Percentiles rank a stretch among this genome's conserved stretches.
phyloP scores from a whole-genome alignment of 148 eudicot genomes.

The Fagopyrum homotropicum region DNA sequence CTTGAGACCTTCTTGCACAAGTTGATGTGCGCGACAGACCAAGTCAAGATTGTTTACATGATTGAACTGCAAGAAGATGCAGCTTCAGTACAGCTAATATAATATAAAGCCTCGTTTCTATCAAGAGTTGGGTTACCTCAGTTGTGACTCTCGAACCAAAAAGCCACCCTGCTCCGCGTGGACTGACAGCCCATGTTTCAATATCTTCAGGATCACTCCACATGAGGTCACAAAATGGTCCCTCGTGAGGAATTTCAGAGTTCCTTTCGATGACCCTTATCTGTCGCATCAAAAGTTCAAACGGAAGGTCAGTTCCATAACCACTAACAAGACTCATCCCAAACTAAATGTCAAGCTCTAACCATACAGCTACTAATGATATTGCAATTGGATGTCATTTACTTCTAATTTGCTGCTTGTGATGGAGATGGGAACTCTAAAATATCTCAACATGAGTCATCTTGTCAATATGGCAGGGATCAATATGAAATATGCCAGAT shows the following conservation, averaged over 20 bases:
- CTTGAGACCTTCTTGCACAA: constrained; percentile 98
- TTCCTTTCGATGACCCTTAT: constrained; percentile 89
- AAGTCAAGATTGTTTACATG: constrained; percentile 96
- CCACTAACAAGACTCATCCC: background rate
- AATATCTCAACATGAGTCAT: background rate
- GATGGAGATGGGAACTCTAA: constrained; percentile 1
- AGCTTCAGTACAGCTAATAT: background rate
- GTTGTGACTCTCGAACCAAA: constrained; percentile 98
- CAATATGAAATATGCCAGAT: background rate
- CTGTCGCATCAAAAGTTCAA: constrained; percentile 28
- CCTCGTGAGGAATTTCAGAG: constrained; percentile 99
- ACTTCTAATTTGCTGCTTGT: background rate
- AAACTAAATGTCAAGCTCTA: background rate
- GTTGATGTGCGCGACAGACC: constrained; percentile 99
- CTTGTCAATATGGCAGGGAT: background rate
- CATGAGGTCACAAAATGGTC: constrained; percentile 98
- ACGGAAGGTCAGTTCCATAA: background rate
- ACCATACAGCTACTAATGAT: background rate
- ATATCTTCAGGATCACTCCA: constrained; percentile 99
- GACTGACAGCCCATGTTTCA: constrained; percentile 99
- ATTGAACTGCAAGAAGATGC: constrained; percentile 63
- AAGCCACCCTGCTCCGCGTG: constrained; percentile 99
- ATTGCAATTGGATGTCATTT: background rate
- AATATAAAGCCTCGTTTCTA: background rate
- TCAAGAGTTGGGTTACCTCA: constrained; percentile 44